Conservation (phyloP, 2,329 filamentous ascomycete genomes). For the Diaporthe sp. region DNA sequence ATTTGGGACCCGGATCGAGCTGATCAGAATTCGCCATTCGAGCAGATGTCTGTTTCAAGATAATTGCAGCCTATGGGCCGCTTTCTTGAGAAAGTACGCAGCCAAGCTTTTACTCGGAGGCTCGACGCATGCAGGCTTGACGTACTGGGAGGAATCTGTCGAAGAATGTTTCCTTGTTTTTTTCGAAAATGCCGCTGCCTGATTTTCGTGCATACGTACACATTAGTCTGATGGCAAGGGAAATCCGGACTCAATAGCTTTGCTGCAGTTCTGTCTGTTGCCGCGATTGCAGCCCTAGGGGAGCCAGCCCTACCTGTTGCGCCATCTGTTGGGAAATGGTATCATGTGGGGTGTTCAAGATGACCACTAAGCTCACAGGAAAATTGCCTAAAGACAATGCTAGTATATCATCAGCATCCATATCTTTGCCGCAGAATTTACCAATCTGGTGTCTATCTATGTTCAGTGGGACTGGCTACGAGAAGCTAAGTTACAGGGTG, state of each 20-base stretch:
- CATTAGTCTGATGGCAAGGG: neutral
- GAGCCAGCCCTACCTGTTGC: neutral
- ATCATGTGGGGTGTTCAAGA: constrained; percentile 19
- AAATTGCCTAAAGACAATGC: neutral
- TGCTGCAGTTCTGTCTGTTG: neutral
- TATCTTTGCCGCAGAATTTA: neutral
- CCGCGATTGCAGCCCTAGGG: neutral
- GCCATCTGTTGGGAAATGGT: neutral
- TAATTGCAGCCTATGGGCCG: neutral
- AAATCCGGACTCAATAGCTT: neutral
- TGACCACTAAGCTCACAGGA: neutral
- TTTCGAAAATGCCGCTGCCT: neutral
- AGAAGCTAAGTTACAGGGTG: neutral
- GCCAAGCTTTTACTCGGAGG: neutral
- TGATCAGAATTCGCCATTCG: neutral
- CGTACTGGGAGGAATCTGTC: neutral
- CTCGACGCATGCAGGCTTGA: neutral
- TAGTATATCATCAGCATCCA: constrained; percentile 18
- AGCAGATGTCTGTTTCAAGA: neutral
- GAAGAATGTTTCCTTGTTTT: too few species aligned
- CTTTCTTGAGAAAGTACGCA: neutral
- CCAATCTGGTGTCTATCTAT: neutral
- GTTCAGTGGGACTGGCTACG: neutral
- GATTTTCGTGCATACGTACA: neutral
- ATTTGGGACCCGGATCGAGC: neutral